Base-by-base conservation (phyloP, 2,329 filamentous ascomycete genomes). In the Aspergillus sclerotialis region DNA sequence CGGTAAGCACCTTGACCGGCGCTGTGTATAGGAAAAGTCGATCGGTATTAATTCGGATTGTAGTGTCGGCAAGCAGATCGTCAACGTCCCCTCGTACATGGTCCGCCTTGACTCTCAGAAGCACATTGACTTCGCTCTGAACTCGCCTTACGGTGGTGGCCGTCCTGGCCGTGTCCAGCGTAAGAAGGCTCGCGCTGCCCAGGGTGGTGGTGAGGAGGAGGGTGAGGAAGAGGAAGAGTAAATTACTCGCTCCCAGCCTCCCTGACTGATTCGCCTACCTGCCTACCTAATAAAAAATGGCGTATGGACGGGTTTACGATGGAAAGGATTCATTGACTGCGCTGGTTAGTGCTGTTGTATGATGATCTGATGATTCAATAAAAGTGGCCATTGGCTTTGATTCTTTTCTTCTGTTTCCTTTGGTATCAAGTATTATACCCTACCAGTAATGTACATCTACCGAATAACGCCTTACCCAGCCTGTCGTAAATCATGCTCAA, bases 51-150 rank as follows among this genome's bases (percentile, higher is more conserved):
- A 17, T 35, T 24, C 9, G 16, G 4, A 13, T 21, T 21, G 35
- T 50, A 76, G 89, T 66, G 92, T 98, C 67, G 92, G 92, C 74
- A 98, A 98, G 86, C 92, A 98, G 80, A 96, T 98, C 68, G 92
- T 98, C 80, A 98, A 98, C 74, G 92, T 98, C 43, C 92, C 92
- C 52, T 96, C 90, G 37, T 98, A 94, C 84, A 84, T 98, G 68
- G 92, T 98, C 71, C 92, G 92, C 75, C 87, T 98, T 64, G 92
- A 98, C 79, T 95, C 89, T 61, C 92, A 98, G 83, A 98, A 98
- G 86, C 92, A 98, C 84, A 96, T 98, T 63, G 92, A 98, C 79
- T 96, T 98, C 70, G 79, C 92, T 48, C 81, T 98, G 52, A 93
- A 83, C 73, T 96, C 90, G 66, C 90, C 92, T 67, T 95, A 94